Conservation (phyloP, 2,329 filamentous ascomycete species). For the Leptoxyphium fumago region DNA sequence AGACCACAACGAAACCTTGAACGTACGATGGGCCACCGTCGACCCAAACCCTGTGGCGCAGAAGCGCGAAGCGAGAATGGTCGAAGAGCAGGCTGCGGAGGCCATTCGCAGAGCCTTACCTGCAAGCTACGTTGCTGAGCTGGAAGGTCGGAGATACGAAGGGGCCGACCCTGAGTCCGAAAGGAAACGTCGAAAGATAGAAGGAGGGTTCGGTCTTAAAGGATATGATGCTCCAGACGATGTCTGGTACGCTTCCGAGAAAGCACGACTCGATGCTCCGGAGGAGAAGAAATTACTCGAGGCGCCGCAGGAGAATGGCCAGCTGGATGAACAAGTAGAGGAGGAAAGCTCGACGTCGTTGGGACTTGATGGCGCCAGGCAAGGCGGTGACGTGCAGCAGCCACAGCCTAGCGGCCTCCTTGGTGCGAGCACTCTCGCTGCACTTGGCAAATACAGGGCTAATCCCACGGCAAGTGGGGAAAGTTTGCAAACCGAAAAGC, state of each 20-base stretch:
- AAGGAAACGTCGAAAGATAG: slow-evolving; percentile 74
- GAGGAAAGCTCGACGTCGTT: slow-evolving; percentile 16
- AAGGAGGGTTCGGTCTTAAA: slow-evolving; percentile 74
- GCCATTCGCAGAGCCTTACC: slow-evolving; percentile 79
- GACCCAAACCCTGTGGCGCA: slow-evolving; percentile 93
- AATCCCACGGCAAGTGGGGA: slow-evolving; percentile 15
- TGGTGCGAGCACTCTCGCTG: slow-evolving; percentile 66
- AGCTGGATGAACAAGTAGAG: slow-evolving; percentile 33
- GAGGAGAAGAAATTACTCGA: slow-evolving; percentile 45
- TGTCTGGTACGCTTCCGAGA: slow-evolving; percentile 76
- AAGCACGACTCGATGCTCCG: slow-evolving; percentile 47
- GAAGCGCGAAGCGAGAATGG: slow-evolving; percentile 70
- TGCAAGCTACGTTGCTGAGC: slow-evolving; percentile 79
- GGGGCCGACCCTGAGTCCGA: slow-evolving; percentile 54
- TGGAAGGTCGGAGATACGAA: slow-evolving; percentile 55
- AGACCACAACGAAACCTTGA: slow-evolving; percentile 83
- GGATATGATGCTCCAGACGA: slow-evolving; percentile 92
- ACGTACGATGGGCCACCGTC: slow-evolving; percentile 92
- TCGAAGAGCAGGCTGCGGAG: slow-evolving; percentile 94
- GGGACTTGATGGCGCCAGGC: slow-evolving; percentile 31
- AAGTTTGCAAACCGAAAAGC: slow-evolving; percentile 34
- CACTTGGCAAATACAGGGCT: slow-evolving; percentile 43
- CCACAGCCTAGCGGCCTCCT: slow-evolving; percentile 49
- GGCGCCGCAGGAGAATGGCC: slow-evolving; percentile 24
- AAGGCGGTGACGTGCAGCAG: slow-evolving; percentile 21